Evolutionary conservation across 1,284 basidiomycete species (phyloP).

Genomic region (Trametes sp.): DNA sequence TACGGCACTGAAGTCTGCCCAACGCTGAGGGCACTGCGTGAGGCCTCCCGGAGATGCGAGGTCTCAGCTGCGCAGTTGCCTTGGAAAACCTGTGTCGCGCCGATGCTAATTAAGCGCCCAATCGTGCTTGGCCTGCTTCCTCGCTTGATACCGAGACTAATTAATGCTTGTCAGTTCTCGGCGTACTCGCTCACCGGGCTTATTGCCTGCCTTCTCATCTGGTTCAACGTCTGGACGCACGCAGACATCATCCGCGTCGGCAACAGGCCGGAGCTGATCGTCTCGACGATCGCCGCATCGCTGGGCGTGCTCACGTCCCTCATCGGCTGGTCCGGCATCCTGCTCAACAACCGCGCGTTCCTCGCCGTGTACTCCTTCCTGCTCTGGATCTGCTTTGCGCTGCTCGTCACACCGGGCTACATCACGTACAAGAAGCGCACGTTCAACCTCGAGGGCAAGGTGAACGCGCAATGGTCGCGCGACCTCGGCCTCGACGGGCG

Average conservation of each 20-base stretch:
- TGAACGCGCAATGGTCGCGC: slow-evolving; percentile 66
- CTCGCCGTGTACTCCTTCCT: slow-evolving; percentile 64
- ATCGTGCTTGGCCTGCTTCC: neutral
- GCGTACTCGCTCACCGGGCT: slow-evolving; percentile 57
- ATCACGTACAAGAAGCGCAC: slow-evolving; percentile 66
- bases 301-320: slow-evolving; percentile 61
- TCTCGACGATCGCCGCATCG: slow-evolving; percentile 60
- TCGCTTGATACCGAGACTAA: neutral
- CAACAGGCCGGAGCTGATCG: slow-evolving; percentile 60
- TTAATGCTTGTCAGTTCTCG: slow-evolving; percentile 49
- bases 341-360: slow-evolving; percentile 73
- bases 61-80: neutral
- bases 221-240: slow-evolving; percentile 65
- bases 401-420: slow-evolving; percentile 68
- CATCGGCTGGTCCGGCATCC: slow-evolving; percentile 67
- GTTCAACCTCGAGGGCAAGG: slow-evolving; percentile 71
- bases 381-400: slow-evolving; percentile 65
- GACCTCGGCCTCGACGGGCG: slow-evolving; percentile 55
- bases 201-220: slow-evolving; percentile 62
- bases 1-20: neutral
- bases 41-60: neutral
- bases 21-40: neutral
- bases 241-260: slow-evolving; percentile 66
- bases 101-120: slow-evolving; percentile 1
- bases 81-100: neutral